Evolutionary conservation across 2,329 filamentous ascomycete species (phyloP).

Genomic region (Penicillium sumatraense): DNA sequence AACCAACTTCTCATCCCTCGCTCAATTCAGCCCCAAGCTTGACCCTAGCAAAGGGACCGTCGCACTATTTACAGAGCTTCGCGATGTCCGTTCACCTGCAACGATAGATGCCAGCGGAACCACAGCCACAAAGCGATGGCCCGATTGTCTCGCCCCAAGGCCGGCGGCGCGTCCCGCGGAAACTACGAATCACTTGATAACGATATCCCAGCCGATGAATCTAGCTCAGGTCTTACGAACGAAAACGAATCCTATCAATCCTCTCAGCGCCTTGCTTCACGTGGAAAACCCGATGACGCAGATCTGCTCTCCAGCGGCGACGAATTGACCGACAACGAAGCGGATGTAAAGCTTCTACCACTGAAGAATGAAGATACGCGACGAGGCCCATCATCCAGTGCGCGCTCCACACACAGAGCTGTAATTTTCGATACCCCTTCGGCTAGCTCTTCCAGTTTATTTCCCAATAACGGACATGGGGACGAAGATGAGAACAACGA

Average conservation of each 20-base stretch:
- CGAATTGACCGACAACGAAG: constrained; percentile 3
- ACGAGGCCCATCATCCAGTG: constrained; percentile 1
- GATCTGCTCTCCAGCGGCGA: constrained; percentile 4
- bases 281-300: neutral
- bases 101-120: no score
- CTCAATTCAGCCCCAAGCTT: no score
- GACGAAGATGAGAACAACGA: neutral
- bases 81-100: no score
- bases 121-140: constrained; percentile 1
- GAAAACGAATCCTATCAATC: neutral
- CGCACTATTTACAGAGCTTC: no score
- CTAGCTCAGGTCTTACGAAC: neutral
- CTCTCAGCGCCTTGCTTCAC: neutral
- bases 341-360: constrained; percentile 20
- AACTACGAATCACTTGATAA: constrained; percentile 15
- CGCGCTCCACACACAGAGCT: neutral
- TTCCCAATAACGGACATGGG: neutral
- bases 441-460: constrained; percentile 2
- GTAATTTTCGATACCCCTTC: neutral
- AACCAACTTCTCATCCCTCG: no score
- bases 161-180: constrained; percentile 2
- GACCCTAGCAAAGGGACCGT: no score
- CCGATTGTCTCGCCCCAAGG: neutral
- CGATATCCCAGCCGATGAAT: constrained; percentile 4
- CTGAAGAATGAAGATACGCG: neutral